Conservation (phyloP, 768 basidiomycete genomes). For the Terana coerulea region DNA sequence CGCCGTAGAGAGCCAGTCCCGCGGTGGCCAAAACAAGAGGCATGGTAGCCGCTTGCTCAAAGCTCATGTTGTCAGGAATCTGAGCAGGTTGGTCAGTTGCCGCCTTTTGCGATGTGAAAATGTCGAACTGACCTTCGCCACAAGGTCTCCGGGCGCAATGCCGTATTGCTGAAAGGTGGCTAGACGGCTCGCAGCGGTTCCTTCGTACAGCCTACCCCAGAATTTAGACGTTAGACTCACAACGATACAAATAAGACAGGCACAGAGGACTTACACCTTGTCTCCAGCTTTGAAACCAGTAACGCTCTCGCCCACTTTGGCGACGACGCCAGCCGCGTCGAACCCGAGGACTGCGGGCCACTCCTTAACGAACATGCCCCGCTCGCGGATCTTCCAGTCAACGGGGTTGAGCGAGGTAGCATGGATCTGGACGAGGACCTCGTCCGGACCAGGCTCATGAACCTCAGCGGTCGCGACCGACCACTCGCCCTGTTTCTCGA, state of each 20-base stretch:
- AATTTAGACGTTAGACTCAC: slow-evolving; percentile 31
- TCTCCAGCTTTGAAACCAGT: slow-evolving; percentile 35
- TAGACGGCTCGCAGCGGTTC: background rate
- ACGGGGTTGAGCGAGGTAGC: slow-evolving; percentile 29
- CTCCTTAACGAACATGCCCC: slow-evolving; percentile 27
- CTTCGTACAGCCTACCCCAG: slow-evolving; percentile 7
- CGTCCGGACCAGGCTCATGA: slow-evolving; percentile 17
- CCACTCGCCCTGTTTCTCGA: slow-evolving; percentile 2
- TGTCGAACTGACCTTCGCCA: slow-evolving; percentile 4
- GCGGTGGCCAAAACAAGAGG: slow-evolving; percentile 35
- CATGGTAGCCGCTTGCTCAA: slow-evolving; percentile 39
- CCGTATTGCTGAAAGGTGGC: slow-evolving; percentile 12
- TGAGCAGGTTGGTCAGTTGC: slow-evolving; percentile 2
- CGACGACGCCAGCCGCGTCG: slow-evolving; percentile 34
- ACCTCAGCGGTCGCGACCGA: slow-evolving; percentile 2
- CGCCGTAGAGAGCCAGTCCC: slow-evolving; percentile 11
- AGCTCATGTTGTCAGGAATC: slow-evolving; percentile 35
- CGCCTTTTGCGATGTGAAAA: background rate
- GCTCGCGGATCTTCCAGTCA: slow-evolving; percentile 33
- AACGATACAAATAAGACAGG: slow-evolving; percentile 23
- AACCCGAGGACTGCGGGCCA: slow-evolving; percentile 29
- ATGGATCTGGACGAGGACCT: slow-evolving; percentile 25
- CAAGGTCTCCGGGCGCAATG: slow-evolving; percentile 4
- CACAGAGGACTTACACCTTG: slow-evolving; percentile 30
- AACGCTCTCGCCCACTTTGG: slow-evolving; percentile 36